These are phyloP conservation scores for Heterobasidion occidentale DNA, from an alignment of 1,284 basidiomycete species.

Conservation along the genomic window DNA sequence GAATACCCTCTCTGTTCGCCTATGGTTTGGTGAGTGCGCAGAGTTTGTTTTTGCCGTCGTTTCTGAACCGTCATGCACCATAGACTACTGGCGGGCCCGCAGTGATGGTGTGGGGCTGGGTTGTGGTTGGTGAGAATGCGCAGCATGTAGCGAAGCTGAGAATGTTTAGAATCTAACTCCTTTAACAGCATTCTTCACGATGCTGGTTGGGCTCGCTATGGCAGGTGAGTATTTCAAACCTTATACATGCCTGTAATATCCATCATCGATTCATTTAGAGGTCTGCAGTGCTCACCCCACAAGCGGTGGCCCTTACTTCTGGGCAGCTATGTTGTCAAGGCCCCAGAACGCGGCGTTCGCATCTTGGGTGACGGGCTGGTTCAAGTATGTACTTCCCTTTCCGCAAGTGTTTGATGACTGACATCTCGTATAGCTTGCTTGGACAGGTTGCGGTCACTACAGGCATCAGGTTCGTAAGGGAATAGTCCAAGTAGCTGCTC, in stretches of 20 bases:
- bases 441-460: constrained; percentile 74
- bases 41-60: neutral
- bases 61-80: constrained; percentile 2
- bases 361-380: constrained; percentile 70
- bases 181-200: constrained; percentile 48
- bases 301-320: constrained; percentile 69
- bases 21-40: constrained; percentile 51
- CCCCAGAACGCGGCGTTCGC: constrained; percentile 48
- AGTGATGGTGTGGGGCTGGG: constrained; percentile 71
- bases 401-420: too few species aligned
- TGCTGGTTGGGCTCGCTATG: constrained; percentile 63
- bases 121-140: constrained; percentile 46
- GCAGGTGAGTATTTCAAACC: constrained; percentile 35
- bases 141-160: too few species aligned
- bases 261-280: constrained; percentile 26
- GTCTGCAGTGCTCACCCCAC: constrained; percentile 70
- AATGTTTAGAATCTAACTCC: neutral
- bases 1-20: constrained; percentile 56
- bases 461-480: constrained; percentile 45
- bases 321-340: constrained; percentile 64
- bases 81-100: constrained; percentile 67
- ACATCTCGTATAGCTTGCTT: constrained; percentile 27
- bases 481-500: neutral
- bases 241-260: neutral
- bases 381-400: constrained; percentile 31